Evolutionary conservation across 1,284 basidiomycete species (phyloP).

Genomic region (Pseudozyma pruni): DNA sequence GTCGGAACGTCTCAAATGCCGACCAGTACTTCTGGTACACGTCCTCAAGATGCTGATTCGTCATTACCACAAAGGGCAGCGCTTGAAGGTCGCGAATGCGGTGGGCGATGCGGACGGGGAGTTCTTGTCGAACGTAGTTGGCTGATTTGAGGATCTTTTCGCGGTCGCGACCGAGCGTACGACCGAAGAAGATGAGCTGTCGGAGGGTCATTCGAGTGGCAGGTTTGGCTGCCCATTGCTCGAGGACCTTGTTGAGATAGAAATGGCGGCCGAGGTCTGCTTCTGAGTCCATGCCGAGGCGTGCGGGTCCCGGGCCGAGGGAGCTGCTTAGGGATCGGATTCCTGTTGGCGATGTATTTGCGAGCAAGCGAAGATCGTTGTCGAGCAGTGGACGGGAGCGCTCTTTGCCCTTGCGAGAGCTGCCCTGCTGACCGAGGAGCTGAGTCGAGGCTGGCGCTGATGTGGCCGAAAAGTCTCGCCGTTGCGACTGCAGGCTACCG

Average conservation of each 20-base stretch:
- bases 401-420: slow-evolving; percentile 19
- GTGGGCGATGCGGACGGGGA: slow-evolving; percentile 88
- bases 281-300: slow-evolving; percentile 34
- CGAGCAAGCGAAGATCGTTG: background rate
- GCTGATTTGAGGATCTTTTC: slow-evolving; percentile 72
- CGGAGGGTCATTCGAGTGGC: slow-evolving; percentile 80
- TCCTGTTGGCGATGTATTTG: slow-evolving; percentile 2
- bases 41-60: slow-evolving; percentile 82
- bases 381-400: slow-evolving; percentile 4
- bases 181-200: slow-evolving; percentile 75
- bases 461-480: slow-evolving; percentile 3
- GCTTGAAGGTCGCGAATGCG: slow-evolving; percentile 85
- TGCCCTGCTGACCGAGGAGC: background rate
- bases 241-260: slow-evolving; percentile 85
- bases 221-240: slow-evolving; percentile 80
- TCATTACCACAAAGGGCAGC: slow-evolving; percentile 87
- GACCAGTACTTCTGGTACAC: slow-evolving; percentile 77
- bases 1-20: slow-evolving; percentile 73
- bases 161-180: slow-evolving; percentile 50
- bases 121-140: slow-evolving; percentile 87
- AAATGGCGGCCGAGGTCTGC: slow-evolving; percentile 73
- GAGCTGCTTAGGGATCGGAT: slow-evolving; percentile 16
- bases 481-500: background rate
- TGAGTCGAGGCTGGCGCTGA: slow-evolving; percentile 4
- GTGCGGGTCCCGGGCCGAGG: slow-evolving; percentile 1